These are phyloP conservation scores for Candida dajiaensis DNA, from an alignment of 805 yeast species.

Conservation along the genomic window DNA sequence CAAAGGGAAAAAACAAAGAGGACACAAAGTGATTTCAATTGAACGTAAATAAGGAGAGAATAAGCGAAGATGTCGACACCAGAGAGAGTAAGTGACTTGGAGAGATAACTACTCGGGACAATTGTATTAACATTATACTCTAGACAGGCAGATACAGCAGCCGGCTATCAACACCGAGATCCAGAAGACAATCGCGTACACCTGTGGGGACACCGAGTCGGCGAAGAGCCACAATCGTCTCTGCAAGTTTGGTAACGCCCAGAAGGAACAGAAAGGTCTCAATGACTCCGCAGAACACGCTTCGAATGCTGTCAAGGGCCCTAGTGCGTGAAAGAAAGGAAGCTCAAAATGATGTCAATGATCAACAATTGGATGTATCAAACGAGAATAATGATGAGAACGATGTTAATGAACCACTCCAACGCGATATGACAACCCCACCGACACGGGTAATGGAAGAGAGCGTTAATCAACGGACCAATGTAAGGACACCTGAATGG, in stretches of 20 bases:
- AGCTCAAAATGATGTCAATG: neutral
- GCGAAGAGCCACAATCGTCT: constrained; percentile 18
- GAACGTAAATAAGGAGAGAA: too few species aligned
- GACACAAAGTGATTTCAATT: too few species aligned
- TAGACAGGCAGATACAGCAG: constrained; percentile 2
- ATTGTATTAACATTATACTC: neutral
- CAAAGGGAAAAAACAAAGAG: neutral
- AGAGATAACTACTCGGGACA: neutral
- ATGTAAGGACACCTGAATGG: neutral
- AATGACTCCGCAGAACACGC: constrained; percentile 19
- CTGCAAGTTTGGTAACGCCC: constrained; percentile 19
- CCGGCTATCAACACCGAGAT: constrained; percentile 11
- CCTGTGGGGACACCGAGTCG: constrained; percentile 16
- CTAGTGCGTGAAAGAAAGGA: constrained; percentile 9
- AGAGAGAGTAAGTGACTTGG: neutral
- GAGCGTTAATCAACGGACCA: neutral
- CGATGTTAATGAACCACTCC: neutral
- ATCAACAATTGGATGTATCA: neutral
- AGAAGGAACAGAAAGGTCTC: constrained; percentile 16
- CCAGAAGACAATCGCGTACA: constrained; percentile 15
- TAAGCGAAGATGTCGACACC: neutral
- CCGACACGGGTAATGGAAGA: neutral
- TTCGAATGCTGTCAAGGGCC: constrained; percentile 19
- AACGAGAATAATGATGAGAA: neutral
- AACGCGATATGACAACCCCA: too few species aligned